phyloP scores from a whole-genome alignment of 768 basidiomycete genomes.

The Lanmaoa rubissima region DNA sequence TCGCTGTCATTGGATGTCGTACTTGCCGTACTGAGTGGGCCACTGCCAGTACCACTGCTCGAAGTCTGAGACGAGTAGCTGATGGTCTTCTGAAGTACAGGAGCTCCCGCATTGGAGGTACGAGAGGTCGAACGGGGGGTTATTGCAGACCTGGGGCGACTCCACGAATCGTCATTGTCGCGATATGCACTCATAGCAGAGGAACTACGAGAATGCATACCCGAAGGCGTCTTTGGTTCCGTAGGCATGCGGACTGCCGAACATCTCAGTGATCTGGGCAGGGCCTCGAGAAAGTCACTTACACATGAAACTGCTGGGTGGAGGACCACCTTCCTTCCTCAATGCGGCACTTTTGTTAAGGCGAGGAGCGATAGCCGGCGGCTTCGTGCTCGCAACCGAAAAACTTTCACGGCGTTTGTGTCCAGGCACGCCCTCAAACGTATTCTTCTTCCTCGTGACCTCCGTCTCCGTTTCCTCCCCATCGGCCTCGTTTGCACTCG shows the following conservation, averaged over 20 bases:
- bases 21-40: slow-evolving; percentile 29
- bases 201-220: slow-evolving; percentile 39
- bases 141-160: slow-evolving; percentile 16
- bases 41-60: slow-evolving; percentile 24
- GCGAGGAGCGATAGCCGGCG: slow-evolving; percentile 44
- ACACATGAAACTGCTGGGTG: slow-evolving; percentile 73
- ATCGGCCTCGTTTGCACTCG: slow-evolving; percentile 29
- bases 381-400: slow-evolving; percentile 53
- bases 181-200: slow-evolving; percentile 37
- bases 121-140: slow-evolving; percentile 45
- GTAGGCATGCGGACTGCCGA: slow-evolving; percentile 47
- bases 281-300: slow-evolving; percentile 29
- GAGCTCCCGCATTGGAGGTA: slow-evolving; percentile 26
- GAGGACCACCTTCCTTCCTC: slow-evolving; percentile 46
- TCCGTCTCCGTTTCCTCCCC: slow-evolving; percentile 31
- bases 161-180: slow-evolving; percentile 17
- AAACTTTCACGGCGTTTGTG: slow-evolving; percentile 80
- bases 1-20: slow-evolving; percentile 24
- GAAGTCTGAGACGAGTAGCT: slow-evolving; percentile 28
- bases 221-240: slow-evolving; percentile 39
- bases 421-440: slow-evolving; percentile 80
- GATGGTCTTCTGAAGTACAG: slow-evolving; percentile 16
- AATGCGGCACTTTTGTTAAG: slow-evolving; percentile 44
- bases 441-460: slow-evolving; percentile 35
- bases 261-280: background rate